phyloP scores from a whole-genome alignment of 805 yeast genomes.

The Yamadazyma takamatsuzukensis region DNA sequence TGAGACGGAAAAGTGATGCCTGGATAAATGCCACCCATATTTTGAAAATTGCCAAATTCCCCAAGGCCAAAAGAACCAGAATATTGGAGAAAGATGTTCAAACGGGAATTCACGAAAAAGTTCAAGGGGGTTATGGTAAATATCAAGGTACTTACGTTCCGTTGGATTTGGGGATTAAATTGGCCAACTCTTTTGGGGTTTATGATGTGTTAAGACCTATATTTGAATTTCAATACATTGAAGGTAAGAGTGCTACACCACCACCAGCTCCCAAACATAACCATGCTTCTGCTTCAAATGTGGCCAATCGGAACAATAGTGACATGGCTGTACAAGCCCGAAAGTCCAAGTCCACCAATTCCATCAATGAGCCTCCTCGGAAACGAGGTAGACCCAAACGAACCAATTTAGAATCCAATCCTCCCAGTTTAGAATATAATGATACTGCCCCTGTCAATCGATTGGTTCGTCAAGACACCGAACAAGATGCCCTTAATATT shows the following conservation, averaged over 20 bases:
- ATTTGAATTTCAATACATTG: slow-evolving; percentile 53
- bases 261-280: slow-evolving; percentile 47
- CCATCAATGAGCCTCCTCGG: slow-evolving; percentile 26
- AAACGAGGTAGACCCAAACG: slow-evolving; percentile 38
- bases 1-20: slow-evolving; percentile 62
- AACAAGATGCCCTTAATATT: slow-evolving; percentile 35
- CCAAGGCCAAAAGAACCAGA: slow-evolving; percentile 60
- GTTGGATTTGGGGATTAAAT: slow-evolving; percentile 35
- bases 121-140: slow-evolving; percentile 73
- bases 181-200: slow-evolving; percentile 38
- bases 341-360: slow-evolving; percentile 20
- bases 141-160: slow-evolving; percentile 53
- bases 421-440: slow-evolving; percentile 27
- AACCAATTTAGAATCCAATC: slow-evolving; percentile 18
- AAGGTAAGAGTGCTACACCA: slow-evolving; percentile 40
- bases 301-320: slow-evolving; percentile 27
- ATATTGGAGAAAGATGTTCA: slow-evolving; percentile 62
- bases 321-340: slow-evolving; percentile 13
- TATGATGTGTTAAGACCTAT: slow-evolving; percentile 59
- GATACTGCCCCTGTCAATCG: slow-evolving; percentile 32
- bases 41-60: slow-evolving; percentile 63
- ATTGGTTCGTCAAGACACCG: slow-evolving; percentile 35
- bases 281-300: slow-evolving; percentile 43
- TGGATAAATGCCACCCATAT: slow-evolving; percentile 73
- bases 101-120: slow-evolving; percentile 64